Base-by-base conservation (phyloP, 257 asterid species). In the Solanum pennellii region DNA sequence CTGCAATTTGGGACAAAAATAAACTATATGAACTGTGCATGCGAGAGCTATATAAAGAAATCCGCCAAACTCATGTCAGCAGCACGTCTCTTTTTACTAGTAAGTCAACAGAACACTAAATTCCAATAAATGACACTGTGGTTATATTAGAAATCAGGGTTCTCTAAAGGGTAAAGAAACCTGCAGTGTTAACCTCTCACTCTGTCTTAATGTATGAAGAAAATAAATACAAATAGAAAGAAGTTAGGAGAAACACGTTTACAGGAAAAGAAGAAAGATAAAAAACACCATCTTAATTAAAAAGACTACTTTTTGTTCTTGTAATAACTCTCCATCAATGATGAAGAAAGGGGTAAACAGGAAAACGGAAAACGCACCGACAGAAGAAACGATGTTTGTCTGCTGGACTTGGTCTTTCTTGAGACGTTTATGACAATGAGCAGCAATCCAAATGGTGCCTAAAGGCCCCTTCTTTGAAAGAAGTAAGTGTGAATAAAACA, bases 361-460 rank as follows among this genome's bases (percentile, higher is more conserved):
- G 42, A 11, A 56, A 56, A 7, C 13, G 35, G 59, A 73, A 87
- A 83, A 94, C 94, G 25, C 75, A 95, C 99, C 99, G 14, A 97
- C 98, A 18, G 96, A 96, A 89, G 94, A 89, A 86, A 94, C 71
- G 87, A 97, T 93, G 88, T 95, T 74, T 49, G 96, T 96, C 35
- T 90, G 93, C 86, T 84, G 89, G n/a, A 97, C 87, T 88, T 93
- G 97, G 15, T 91, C 88, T 68, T 91, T 94, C 45, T 93, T 91
- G 13, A 96, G 94, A 88, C 92, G 91, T 39, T 92, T 92, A 87
- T 88, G 91, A 89, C 95, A 93, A 90, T 97, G 99, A 86, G 98
- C 99, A 87, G 99, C 99, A 94, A 92, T 71, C 99, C 99, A 97
- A 82, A 97, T 89, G 84, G 89, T 91, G 86, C 96, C 97, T 65